These are phyloP conservation scores for Colletotrichum coccodes DNA, from an alignment of 2,329 filamentous ascomycete genomes.

Conservation along the genomic window DNA sequence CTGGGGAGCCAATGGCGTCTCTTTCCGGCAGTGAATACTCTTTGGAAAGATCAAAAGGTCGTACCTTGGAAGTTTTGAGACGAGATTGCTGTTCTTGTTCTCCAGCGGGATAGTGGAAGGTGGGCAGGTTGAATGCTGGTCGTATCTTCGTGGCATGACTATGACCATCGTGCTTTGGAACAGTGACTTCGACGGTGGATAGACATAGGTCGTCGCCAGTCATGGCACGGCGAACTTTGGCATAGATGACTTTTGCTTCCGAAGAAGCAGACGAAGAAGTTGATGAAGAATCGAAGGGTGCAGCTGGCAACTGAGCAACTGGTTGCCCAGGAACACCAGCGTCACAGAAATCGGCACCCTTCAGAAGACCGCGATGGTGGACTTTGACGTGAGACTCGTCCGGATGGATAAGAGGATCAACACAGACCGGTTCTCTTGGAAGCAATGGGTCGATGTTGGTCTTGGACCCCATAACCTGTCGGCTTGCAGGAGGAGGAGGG, in stretches of 20 bases:
- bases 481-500: not conserved
- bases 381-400: slow-evolving; percentile 24
- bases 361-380: slow-evolving; percentile 34
- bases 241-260: slow-evolving; percentile 31
- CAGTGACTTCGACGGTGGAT: slow-evolving; percentile 23
- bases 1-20: not conserved
- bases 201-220: slow-evolving; percentile 30
- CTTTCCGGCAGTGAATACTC: slow-evolving; percentile 1
- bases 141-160: slow-evolving; percentile 39
- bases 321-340: slow-evolving; percentile 31
- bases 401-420: slow-evolving; percentile 31
- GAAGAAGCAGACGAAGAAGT: slow-evolving; percentile 33
- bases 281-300: not conserved
- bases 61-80: slow-evolving; percentile 36
- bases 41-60: slow-evolving; percentile 29
- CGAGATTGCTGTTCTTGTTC: slow-evolving; percentile 11
- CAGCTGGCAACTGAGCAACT: slow-evolving; percentile 1
- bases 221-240: slow-evolving; percentile 34
- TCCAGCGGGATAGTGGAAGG: slow-evolving; percentile 15
- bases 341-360: slow-evolving; percentile 36
- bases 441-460: not conserved
- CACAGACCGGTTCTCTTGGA: slow-evolving; percentile 18
- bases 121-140: slow-evolving; percentile 36
- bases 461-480: not conserved
- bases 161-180: slow-evolving; percentile 35